Conservation (phyloP, 169 alveolate genomes). For the Eimeria mitis region DNA sequence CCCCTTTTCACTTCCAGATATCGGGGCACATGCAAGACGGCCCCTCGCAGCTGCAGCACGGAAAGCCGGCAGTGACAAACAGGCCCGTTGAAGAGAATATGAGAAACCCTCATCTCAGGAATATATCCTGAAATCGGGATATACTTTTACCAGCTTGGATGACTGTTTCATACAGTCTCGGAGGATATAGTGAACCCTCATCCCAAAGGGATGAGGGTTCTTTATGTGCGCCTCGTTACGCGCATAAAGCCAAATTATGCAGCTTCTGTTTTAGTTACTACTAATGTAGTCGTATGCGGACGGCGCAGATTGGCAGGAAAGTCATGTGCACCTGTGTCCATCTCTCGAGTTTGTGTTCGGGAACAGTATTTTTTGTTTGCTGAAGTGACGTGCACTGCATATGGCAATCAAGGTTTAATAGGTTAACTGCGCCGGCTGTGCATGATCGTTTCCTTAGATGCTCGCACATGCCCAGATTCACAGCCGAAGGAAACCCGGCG, state of each 20-base stretch:
- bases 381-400: neutral
- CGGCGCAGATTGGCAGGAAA: neutral
- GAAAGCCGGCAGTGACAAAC: neutral
- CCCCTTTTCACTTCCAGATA: neutral
- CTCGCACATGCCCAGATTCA: neutral
- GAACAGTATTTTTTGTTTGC: neutral
- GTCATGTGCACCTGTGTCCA: neutral
- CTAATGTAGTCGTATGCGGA: neutral
- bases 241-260: neutral
- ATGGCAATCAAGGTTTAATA: neutral
- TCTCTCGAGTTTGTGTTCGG: neutral
- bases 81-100: neutral
- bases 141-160: neutral
- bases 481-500: no score
- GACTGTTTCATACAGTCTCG: neutral
- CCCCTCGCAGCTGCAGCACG: neutral
- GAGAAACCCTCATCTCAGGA: no score
- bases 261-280: neutral
- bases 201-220: neutral
- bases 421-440: neutral
- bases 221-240: neutral
- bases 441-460: neutral
- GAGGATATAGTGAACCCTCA: neutral
- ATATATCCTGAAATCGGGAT: neutral
- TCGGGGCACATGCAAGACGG: conserved; percentile 21